Evolutionary conservation across 1,284 basidiomycete genomes (phyloP).

Genomic region (Trametes sp.): DNA sequence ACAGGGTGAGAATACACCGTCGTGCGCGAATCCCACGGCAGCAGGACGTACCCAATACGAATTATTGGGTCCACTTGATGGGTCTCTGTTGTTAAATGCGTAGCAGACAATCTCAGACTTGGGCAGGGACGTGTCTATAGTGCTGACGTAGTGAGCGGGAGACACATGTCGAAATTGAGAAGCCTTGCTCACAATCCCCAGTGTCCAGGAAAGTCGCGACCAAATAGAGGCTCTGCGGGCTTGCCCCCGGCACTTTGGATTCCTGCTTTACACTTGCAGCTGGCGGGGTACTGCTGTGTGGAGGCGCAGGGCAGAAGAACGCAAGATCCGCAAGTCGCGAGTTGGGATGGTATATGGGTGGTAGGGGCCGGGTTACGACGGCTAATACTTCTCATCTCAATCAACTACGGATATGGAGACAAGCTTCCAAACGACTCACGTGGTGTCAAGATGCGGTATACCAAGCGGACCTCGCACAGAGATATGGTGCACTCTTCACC

Average conservation of each 20-base stretch:
- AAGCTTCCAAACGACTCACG: slow-evolving; percentile 14
- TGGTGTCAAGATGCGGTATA: slow-evolving; percentile 44
- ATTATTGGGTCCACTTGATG: neutral
- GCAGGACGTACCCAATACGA: slow-evolving; percentile 40
- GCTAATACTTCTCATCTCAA: slow-evolving; percentile 37
- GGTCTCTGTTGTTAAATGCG: slow-evolving; percentile 28
- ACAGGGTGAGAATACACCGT: neutral
- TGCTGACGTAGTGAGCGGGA: neutral
- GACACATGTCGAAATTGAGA: neutral
- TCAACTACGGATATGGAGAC: slow-evolving; percentile 13
- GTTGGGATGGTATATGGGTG: slow-evolving; percentile 48
- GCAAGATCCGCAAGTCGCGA: slow-evolving; percentile 51
- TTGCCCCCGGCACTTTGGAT: slow-evolving; percentile 27
- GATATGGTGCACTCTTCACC: slow-evolving; percentile 69
- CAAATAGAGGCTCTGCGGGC: slow-evolving; percentile 50
- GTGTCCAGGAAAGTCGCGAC: slow-evolving; percentile 63
- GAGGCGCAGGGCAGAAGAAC: slow-evolving; percentile 54
- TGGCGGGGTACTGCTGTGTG: slow-evolving; percentile 29
- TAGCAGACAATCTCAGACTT: slow-evolving; percentile 40
- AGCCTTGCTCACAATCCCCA: slow-evolving; percentile 59
- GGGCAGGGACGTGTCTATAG: slow-evolving; percentile 36
- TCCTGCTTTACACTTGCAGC: slow-evolving; percentile 30
- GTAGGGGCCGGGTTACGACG: slow-evolving; percentile 54
- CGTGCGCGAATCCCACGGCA: neutral
- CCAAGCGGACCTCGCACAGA: slow-evolving; percentile 64